phyloP scores from a whole-genome alignment of 2,329 filamentous ascomycete species.

The Magnaporthiopsis rhizophila region DNA sequence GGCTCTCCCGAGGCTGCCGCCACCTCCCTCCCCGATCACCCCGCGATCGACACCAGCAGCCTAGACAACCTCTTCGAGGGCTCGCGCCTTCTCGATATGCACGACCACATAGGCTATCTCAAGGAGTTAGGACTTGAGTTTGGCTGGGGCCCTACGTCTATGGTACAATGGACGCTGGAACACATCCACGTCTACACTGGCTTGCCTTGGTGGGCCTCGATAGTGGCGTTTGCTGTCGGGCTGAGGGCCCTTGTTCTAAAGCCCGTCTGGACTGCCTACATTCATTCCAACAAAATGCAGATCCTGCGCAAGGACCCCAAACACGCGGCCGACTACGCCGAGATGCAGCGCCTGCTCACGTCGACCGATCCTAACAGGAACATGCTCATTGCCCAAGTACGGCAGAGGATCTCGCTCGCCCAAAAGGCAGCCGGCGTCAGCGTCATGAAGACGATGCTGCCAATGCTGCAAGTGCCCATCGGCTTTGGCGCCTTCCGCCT shows the following conservation, averaged over 20 bases:
- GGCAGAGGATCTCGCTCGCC: slow-evolving; percentile 12
- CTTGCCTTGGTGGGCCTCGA: slow-evolving; percentile 75
- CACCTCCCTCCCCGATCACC: slow-evolving; percentile 3
- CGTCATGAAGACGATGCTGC: slow-evolving; percentile 40
- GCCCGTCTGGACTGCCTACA: slow-evolving; percentile 53
- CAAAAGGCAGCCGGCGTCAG: slow-evolving; percentile 48
- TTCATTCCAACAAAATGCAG: slow-evolving; percentile 54
- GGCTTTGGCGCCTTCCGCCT: slow-evolving; percentile 77
- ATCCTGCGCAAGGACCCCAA: slow-evolving; percentile 31
- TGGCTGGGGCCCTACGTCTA: slow-evolving; percentile 68
- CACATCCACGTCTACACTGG: slow-evolving; percentile 70
- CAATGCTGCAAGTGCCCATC: slow-evolving; percentile 55
- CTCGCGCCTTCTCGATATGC: slow-evolving; percentile 46
- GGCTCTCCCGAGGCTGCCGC: slow-evolving; percentile 17
- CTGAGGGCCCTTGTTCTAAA: slow-evolving; percentile 60
- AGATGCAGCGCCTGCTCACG: slow-evolving; percentile 23
- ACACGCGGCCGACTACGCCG: slow-evolving; percentile 41
- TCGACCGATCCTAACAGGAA: not conserved
- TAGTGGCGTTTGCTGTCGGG: slow-evolving; percentile 55
- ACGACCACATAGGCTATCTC: slow-evolving; percentile 75
- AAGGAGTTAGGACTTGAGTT: slow-evolving; percentile 78
- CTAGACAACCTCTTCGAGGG: slow-evolving; percentile 23
- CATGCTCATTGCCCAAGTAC: not conserved
- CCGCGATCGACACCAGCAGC: slow-evolving; percentile 5
- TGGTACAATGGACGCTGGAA: slow-evolving; percentile 72